Evolutionary conservation across 2,329 filamentous ascomycete genomes (phyloP), one percentile per base, ranked within the genome.

Genomic region (Fusarium sp.): DNA sequence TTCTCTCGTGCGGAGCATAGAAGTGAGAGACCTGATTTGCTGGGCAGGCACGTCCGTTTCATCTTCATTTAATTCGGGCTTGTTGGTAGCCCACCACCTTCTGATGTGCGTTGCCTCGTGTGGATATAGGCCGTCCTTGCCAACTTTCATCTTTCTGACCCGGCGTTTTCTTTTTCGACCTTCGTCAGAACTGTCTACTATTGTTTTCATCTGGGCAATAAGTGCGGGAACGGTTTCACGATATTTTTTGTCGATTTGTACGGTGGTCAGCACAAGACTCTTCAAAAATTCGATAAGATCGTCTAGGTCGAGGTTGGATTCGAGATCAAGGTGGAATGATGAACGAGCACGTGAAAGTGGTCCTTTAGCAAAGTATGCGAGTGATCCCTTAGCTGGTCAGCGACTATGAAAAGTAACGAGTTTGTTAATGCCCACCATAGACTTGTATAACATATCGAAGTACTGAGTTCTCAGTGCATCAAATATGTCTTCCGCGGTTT

Each of bases 361-460:
- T 1, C 92, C 92, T 80, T 96, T 96, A 20, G 90, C 90, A 78
- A 95, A 94, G 78, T 94, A 96, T 60, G 92, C 92, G 58, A 95
- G 81, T 5, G 92, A 93, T 34, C 91, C 92, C 85, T 92, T 11
- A 4, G 33, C 16, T 52, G 12, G 51, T 73, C 34, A 51, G 26
- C 23, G 50, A 31, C 13, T 31, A 15, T 5, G 18, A 16, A 23
- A 23, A 23, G 47, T 20, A 4, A 20, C 26, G 15, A 13, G 23
- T 18, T 34, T 33, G 23, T 42, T 16, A 60, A 80, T 80, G 74
- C 82, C 15, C 77, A 88, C 88, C 83, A 88, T 85, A 58, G 90
- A 88, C 79, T 88, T 83, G 82, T 89, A 90, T 2, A 91, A 78
- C 8, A 84, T 83, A 59, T 89, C 85, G 57, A 86, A 82, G 78